Evolutionary conservation across 228 moss, liverwort and hornwort genomes (phyloP).

Genomic region (Sphagnum magellanicum): DNA sequence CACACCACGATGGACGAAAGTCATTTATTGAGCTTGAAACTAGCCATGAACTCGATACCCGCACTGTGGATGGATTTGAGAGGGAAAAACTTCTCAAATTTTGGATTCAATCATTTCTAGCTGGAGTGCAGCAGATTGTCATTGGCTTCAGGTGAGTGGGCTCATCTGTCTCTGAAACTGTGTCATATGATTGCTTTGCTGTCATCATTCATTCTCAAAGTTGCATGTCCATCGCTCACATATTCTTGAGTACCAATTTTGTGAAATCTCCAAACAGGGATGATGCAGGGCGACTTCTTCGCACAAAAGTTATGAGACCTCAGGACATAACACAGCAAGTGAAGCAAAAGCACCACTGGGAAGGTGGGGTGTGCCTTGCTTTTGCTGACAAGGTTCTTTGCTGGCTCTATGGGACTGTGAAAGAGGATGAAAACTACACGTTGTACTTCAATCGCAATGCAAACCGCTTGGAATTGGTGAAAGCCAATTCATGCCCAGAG

Average conservation of each 20-base stretch:
- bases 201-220: background rate
- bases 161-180: background rate
- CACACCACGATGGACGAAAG: constrained; percentile 64
- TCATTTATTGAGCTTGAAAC: constrained; percentile 85
- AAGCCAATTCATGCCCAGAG: constrained; percentile 76
- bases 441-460: constrained; percentile 63
- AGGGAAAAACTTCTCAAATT: constrained; percentile 88
- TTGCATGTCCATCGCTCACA: background rate
- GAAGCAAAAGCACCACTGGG: constrained; percentile 90
- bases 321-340: constrained; percentile 93
- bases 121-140: constrained; percentile 87
- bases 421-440: constrained; percentile 89
- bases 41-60: constrained; percentile 64
- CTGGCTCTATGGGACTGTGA: constrained; percentile 98
- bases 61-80: constrained; percentile 76
- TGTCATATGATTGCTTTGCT: background rate
- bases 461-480: constrained; percentile 77
- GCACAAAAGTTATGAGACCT: constrained; percentile 78
- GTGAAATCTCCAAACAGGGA: constrained; percentile 38
- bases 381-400: constrained; percentile 96
- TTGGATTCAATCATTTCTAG: constrained; percentile 98
- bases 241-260: too few species aligned
- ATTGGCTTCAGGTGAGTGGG: constrained; percentile 75
- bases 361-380: constrained; percentile 89
- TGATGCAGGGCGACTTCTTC: constrained; percentile 67